Base-by-base conservation (phyloP, 2,329 filamentous ascomycete species). In the Venturia pyrina region DNA sequence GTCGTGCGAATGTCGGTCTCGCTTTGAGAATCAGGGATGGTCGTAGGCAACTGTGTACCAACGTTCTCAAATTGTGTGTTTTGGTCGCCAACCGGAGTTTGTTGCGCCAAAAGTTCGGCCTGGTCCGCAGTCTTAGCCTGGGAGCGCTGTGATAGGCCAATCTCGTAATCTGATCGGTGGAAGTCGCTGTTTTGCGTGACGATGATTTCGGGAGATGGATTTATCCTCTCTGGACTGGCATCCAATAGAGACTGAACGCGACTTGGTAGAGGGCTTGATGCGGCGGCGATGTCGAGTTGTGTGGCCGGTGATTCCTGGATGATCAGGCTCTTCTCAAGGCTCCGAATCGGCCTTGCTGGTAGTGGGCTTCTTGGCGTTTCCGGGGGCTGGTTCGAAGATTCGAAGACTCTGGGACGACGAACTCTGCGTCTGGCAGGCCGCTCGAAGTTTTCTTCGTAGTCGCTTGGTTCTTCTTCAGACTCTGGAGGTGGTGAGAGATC, bases 1-100 rank as follows among this genome's bases (percentile, higher is more conserved):
- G 53, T 37, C 10, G 32, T 6, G 7, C n/a, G 32, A 37, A 40
- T 40, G 17, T 48, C 46, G 32, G 34, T 28, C 62, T 64, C 41
- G 32, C 5, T 64, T 34, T 64, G 62, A 43, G 63, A 65, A 44
- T 65, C 63, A 28, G 63, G 63, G 28, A 65, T 65, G 24, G 53
- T 50, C 4, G 37, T 56, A 6, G 32, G 63, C 37, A 53, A 15
- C 24, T 64, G 53, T 19, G 53, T 59, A 59, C 53, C 53, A 37
- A 59, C 28, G 53, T 59, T 59, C 41, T 41, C 40, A 17, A 21
- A 44, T 62, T 43, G 60, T 15, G 40, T 62, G 24, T 17, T 28
- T 19, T 28, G 37, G 24, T 62, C 37, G 37, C 60, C n/a, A 46
- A 62, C 60, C 40, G 40, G 40, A 62, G 60, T 43, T 28, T 43